Evolutionary conservation across 164 flowering plant genomes (phyloP), one percentile per base, ranked within the genome.

Genomic region (Hamamelis virginiana): DNA sequence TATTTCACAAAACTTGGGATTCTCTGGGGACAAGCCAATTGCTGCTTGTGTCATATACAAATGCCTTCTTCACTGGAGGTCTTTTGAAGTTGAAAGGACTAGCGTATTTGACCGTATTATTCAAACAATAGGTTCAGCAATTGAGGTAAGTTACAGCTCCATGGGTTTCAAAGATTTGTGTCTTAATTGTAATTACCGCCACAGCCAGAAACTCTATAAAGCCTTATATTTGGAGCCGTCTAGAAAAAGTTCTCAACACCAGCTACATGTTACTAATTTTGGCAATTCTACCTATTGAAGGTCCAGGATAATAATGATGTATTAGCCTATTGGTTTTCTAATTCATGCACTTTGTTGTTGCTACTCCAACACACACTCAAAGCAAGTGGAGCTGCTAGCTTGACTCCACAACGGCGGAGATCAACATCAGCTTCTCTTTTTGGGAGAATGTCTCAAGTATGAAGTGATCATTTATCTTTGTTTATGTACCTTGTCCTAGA

Each of bases 41-140:
- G 95, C 99, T 70, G 96, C 98, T 60, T 88, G 95, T 78, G 74
- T 96, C 59, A 90, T 96, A 66, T 96, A 93, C 82, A 96, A 93
- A 72, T 85, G 95, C 78, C 97, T 96, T 66, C 95, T 96, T 66
- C 99, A 96, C 71, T 96, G 99, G 99, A 89, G 97, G 70, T 93
- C 98, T 64, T 96, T 93, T 80, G 99, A 93, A 78, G 99, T 93
- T 73, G 99, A 96, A 84, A 87, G 97, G 69, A 93, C 99, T 23
- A 82, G 78, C 73, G 89, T 96, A 15, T 96, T 96, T 81, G 98
- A 96, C 66, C 94, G 95, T 67, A 84, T 96, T 44, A 93, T 96
- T 72, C 99, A 93, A 72, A 90, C 95, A 19, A 88, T 96, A 64
- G 87, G 91, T 65, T 81, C 96, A 58, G 77, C 97, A 19, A 81